Percentiles rank a stretch among this genome's conserved stretches.
phyloP scores from a whole-genome alignment of 1,284 basidiomycete genomes.

The Cerioporus squamosus region DNA sequence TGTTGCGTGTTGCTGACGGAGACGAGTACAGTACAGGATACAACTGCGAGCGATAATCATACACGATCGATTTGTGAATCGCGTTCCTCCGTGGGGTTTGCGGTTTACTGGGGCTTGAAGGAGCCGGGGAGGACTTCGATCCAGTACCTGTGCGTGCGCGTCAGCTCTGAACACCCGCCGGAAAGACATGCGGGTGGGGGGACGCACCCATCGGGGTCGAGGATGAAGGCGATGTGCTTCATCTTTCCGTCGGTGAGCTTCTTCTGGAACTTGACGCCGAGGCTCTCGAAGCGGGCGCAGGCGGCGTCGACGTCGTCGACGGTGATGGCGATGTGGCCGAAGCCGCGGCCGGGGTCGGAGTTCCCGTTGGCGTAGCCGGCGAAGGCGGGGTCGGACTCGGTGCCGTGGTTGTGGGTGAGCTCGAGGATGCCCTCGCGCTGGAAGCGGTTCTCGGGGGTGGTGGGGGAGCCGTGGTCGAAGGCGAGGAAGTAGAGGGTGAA shows the following conservation, averaged over 20 bases:
- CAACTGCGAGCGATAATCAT: background rate
- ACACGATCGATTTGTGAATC: too few relatives aligned
- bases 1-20: background rate
- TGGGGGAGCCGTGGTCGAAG: constrained; percentile 62
- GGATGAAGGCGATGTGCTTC: constrained; percentile 85
- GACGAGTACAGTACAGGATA: background rate
- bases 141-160: constrained; percentile 24
- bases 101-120: constrained; percentile 3
- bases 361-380: constrained; percentile 86
- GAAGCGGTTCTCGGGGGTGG: constrained; percentile 50
- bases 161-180: background rate
- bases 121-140: constrained; percentile 24
- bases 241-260: constrained; percentile 85
- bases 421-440: constrained; percentile 83
- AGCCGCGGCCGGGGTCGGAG: constrained; percentile 79
- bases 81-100: too few relatives aligned
- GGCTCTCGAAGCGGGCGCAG: constrained; percentile 82
- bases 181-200: background rate
- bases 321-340: constrained; percentile 88
- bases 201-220: constrained; percentile 72
- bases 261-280: constrained; percentile 91
- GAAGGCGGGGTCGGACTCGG: constrained; percentile 80
- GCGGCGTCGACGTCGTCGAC: constrained; percentile 86
- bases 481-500: constrained; percentile 87
- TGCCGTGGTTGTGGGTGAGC: constrained; percentile 90